Conservation (phyloP, 345 rosid species). For the Balakata baccata region DNA sequence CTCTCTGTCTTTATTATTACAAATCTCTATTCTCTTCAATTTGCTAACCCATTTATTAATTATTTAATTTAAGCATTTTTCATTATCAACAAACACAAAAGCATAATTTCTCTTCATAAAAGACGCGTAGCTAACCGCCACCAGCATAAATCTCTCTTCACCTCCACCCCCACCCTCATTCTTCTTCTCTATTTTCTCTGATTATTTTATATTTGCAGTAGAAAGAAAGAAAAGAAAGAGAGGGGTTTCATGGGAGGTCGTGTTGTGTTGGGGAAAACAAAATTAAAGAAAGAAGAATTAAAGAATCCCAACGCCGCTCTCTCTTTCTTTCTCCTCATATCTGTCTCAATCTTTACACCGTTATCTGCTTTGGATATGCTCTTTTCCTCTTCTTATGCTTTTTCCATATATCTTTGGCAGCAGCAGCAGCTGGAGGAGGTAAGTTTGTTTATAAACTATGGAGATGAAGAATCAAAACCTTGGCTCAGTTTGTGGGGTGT, state of each 20-base stretch:
- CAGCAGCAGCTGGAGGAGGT: background rate
- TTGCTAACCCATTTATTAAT: constrained; percentile 25
- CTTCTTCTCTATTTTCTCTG: background rate
- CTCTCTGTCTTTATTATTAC: too few species aligned
- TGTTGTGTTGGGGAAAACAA: constrained; percentile 20
- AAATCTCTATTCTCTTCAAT: background rate
- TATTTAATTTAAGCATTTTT: too few species aligned
- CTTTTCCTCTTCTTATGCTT: background rate
- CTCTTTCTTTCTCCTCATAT: background rate
- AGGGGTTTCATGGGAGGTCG: constrained; percentile 34
- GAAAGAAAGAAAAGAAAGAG: background rate
- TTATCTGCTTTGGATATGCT: constrained; percentile 49
- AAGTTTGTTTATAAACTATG: background rate
- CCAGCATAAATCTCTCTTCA: too few species aligned
- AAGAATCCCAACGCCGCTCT: constrained; percentile 31
- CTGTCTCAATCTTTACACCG: constrained; percentile 39
- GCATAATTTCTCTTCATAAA: background rate
- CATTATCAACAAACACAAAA: background rate
- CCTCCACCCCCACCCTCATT: background rate
- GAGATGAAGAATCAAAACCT: constrained; percentile 2
- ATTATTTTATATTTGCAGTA: background rate
- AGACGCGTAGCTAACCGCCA: too few species aligned
- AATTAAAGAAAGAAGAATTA: constrained; percentile 11
- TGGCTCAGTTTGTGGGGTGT: background rate
- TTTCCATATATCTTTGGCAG: background rate